Base-by-base conservation (phyloP, 441 rosid genomes). In the Populus hybrid region DNA sequence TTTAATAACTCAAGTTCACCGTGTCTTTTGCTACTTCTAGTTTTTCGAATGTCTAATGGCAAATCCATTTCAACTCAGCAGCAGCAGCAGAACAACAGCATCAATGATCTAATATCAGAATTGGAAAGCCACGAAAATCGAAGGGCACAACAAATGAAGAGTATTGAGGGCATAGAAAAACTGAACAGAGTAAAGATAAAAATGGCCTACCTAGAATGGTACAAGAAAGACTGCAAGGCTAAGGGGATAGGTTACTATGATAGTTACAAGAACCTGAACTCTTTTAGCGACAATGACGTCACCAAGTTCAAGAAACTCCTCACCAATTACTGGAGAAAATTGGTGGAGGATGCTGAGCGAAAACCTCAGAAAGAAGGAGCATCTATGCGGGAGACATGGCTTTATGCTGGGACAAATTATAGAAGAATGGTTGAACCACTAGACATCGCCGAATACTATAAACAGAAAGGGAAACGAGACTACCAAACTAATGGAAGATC, bases 351-450 rank as follows among this genome's bases (percentile, higher is more conserved):
- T 73, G 92, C 85, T 0, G 86, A 83, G 82, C 85, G 76, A 73
- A 88, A 78, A 78, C 97, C 95, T 40, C 88, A 86, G 57, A 86
- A 74, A 10, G 88, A 86, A 9, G 73, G 10, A 0, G 80, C 84
- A 3, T 8, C 23, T 26, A 26, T 88, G 30, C 79, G 82, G 36
- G 21, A 0, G 0, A 65, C 85, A 26, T 90, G 78, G 89, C 82
- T 89, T 1, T 84, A 54, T 21, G 76, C 82, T 0, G 95, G 90
- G 21, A 78, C 85, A 12, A 87, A 80, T 35, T 92, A 88, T 77
- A 77, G 93, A 73, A 85, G 95, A 74, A 79, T 94, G 87, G 75
- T 92, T 9, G 98, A 94, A 59, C 98, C 92, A 0, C 97, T 94
- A 2, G 88, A 85, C 20, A 89, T 94, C 40, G 97, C 92, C 28